phyloP scores from a whole-genome alignment of 2,329 filamentous ascomycete genomes.

The Cladophialophora bantiana region DNA sequence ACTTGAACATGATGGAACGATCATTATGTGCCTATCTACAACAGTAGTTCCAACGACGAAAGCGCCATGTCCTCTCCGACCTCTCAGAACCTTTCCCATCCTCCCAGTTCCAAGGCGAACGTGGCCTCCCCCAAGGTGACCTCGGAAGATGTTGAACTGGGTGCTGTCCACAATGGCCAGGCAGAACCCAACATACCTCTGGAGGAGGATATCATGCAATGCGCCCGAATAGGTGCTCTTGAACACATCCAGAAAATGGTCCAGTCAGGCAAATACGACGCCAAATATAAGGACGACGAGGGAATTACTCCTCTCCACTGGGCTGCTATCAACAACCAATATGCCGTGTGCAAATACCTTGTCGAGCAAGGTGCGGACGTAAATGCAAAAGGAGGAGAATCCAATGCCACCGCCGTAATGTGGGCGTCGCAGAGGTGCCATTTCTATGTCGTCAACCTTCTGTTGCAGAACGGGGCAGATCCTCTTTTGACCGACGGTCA shows the following conservation, averaged over 20 bases:
- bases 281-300: conserved; percentile 84
- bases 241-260: conserved; percentile 88
- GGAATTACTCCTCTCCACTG: conserved; percentile 96
- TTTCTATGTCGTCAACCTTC: conserved; percentile 93
- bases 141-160: conserved; percentile 39
- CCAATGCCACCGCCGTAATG: conserved; percentile 88
- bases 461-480: conserved; percentile 90
- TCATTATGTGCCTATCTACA: conserved; percentile 24
- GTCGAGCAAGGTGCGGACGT: conserved; percentile 86
- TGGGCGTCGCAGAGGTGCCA: conserved; percentile 97
- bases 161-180: conserved; percentile 39
- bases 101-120: conserved; percentile 34
- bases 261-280: conserved; percentile 79
- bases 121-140: conserved; percentile 33
- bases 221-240: conserved; percentile 87
- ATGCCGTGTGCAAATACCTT: conserved; percentile 94
- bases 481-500: conserved; percentile 90
- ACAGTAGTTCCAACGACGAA: conserved; percentile 3
- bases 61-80: conserved; percentile 33
- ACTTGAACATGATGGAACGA: conserved; percentile 14
- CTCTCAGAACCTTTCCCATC: conserved; percentile 30
- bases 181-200: conserved; percentile 50
- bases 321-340: conserved; percentile 99
- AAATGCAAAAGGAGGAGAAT: conserved; percentile 94
- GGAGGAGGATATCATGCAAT: conserved; percentile 91